Base-by-base conservation (phyloP, 2,329 filamentous ascomycete genomes). In the Tolypocladium pustulatum region DNA sequence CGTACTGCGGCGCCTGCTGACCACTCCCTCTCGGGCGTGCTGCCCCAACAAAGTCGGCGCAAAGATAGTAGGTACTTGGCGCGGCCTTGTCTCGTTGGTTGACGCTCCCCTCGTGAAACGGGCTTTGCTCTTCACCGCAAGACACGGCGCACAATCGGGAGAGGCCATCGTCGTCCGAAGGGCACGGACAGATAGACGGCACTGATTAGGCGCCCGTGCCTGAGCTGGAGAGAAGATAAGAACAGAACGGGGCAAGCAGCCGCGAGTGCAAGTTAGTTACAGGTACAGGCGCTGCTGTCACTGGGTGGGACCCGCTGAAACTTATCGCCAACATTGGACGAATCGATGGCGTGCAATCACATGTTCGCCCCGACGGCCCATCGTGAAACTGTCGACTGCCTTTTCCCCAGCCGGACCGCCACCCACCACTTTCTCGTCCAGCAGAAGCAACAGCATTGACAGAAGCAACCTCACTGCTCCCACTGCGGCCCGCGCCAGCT, bases 341-440 rank as follows among this genome's bases (percentile, higher is more conserved):
- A 54, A 54, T 53, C 49, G 37, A 41, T 40, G 43, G 32, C 55
- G 49, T 63, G 60, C 60, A 64, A 65, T 65, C 64, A 65, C 64
- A 65, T 65, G 64, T 63, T 64, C 63, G 60, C 57, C 38, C 57
- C 61, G 32, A 38, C 56, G 54, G 59, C 60, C 61, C 37, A 57
- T 60, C 59, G 54, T 57, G 59, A 49, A 55, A 57, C 40, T 37
- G 27, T 56, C 30, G 49, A 34, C 25, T 36, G 49, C 49, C 49
- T 36, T 22, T 22, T 53, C 6, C 49, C 49, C 30, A 52, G 30
- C 49, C 30, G 41, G 32, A 32, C 41, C 55, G 40, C 55, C 55
- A 25, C 40, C 55, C 55, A 25, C 40, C 55, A 37, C 55, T 32
- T 13, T 17, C 55, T 51, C 55, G 40, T 20, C 17, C 38, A n/a